Evolutionary conservation across 2,329 filamentous ascomycete genomes (phyloP).

Genomic region (Colletotrichum lentis): DNA sequence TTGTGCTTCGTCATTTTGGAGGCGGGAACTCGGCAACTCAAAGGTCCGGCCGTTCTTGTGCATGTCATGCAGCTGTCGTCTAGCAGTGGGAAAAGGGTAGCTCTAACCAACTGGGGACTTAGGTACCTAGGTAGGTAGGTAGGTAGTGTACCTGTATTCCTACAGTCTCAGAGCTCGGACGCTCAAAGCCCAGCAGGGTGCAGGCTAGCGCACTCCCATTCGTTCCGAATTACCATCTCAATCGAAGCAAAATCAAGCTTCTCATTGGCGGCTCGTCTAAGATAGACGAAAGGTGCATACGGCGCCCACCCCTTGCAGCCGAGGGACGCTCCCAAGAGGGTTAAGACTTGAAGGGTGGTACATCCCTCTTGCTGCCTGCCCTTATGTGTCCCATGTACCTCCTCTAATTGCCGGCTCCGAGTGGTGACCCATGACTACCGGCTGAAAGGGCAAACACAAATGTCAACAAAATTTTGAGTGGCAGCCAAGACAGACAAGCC

Average conservation of each 20-base stretch:
- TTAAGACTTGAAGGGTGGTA: background rate
- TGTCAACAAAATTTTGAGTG: constrained; percentile 37
- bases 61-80: constrained; percentile 32
- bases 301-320: constrained; percentile 14
- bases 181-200: background rate
- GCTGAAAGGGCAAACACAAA: constrained; percentile 36
- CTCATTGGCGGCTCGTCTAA: constrained; percentile 29
- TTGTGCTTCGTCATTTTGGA: background rate
- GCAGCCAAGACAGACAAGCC: constrained; percentile 8
- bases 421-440: constrained; percentile 36
- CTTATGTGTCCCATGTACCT: background rate
- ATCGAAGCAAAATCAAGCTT: constrained; percentile 33
- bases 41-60: background rate
- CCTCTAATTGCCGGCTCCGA: constrained; percentile 21
- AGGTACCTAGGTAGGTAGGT: no score
- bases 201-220: constrained; percentile 3
- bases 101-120: background rate
- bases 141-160: no score
- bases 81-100: constrained; percentile 18
- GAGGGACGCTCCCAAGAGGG: constrained; percentile 27
- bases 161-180: no score
- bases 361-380: background rate
- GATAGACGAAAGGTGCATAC: constrained; percentile 36
- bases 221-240: no score
- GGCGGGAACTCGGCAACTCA: background rate